Conservation (phyloP, 2,329 filamentous ascomycete genomes). For the Colletotrichum sp. region DNA sequence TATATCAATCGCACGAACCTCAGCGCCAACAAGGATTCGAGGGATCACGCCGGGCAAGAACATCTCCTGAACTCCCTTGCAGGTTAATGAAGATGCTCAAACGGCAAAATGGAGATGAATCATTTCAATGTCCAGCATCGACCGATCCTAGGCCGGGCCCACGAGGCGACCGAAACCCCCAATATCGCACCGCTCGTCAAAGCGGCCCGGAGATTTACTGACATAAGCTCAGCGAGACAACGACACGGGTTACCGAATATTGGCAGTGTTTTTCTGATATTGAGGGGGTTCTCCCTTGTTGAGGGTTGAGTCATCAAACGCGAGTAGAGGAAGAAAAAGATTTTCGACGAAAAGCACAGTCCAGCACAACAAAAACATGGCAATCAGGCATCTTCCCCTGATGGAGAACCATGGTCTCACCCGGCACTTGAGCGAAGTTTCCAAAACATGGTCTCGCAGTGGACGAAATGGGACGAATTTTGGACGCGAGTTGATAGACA, state of each 20-base stretch:
- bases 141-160: background rate
- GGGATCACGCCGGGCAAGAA: background rate
- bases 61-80: background rate
- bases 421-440: background rate
- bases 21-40: slow-evolving; percentile 3
- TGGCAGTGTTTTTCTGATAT: background rate
- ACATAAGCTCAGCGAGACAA: slow-evolving; percentile 5
- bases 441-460: background rate
- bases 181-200: background rate
- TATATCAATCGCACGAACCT: slow-evolving; percentile 21
- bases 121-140: slow-evolving; percentile 2
- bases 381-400: slow-evolving; percentile 11
- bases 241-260: background rate
- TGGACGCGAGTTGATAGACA: background rate
- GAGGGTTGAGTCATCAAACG: slow-evolving; percentile 3
- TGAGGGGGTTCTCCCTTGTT: background rate
- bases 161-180: slow-evolving; percentile 13
- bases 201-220: slow-evolving; percentile 17
- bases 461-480: background rate
- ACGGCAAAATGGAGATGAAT: background rate
- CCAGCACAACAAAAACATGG: slow-evolving; percentile 9
- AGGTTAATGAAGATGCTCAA: background rate
- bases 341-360: background rate
- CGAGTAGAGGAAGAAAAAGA: background rate
- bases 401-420: slow-evolving; percentile 1